Evolutionary conservation across 192 early-diverging fungal species (phyloP).

Genomic region (Gamsiella multidivaricata): DNA sequence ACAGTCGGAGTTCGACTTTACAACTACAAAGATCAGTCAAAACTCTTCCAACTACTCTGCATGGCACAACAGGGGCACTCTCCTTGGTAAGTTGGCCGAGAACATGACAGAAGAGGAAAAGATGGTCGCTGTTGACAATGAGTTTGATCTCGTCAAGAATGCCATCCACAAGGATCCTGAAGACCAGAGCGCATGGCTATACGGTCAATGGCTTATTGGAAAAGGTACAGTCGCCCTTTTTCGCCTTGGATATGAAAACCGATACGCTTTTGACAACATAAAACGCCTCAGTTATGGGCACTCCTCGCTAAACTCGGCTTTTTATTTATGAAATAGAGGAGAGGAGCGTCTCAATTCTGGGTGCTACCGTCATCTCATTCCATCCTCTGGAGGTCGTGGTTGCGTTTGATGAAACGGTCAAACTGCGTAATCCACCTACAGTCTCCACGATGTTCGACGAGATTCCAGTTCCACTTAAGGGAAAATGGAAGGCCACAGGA

Average conservation of each 20-base stretch:
- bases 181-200: conserved; percentile 98
- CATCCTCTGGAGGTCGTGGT: conserved; percentile 44
- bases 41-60: conserved; percentile 98
- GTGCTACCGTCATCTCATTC: conserved; percentile 45
- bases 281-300: no score
- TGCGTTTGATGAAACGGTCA: conserved; percentile 54
- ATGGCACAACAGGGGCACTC: conserved; percentile 96
- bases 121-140: conserved; percentile 57
- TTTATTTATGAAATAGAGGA: no score
- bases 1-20: conserved; percentile 86
- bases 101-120: conserved; percentile 57
- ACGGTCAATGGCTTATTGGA: conserved; percentile 93
- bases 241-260: no score
- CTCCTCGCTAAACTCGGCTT: no score
- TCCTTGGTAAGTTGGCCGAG: conserved; percentile 68
- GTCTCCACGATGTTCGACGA: conserved; percentile 37
- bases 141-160: conserved; percentile 86
- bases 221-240: no score
- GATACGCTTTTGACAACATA: no score
- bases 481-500: conserved; percentile 52
- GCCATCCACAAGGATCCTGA: conserved; percentile 97
- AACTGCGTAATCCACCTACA: conserved; percentile 25
- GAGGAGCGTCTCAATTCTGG: conserved; percentile 40
- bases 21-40: conserved; percentile 87
- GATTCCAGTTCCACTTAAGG: conserved; percentile 14